These are phyloP conservation scores for Claviceps sp. DNA, from an alignment of 2,329 filamentous ascomycete genomes.

Conservation along the genomic window DNA sequence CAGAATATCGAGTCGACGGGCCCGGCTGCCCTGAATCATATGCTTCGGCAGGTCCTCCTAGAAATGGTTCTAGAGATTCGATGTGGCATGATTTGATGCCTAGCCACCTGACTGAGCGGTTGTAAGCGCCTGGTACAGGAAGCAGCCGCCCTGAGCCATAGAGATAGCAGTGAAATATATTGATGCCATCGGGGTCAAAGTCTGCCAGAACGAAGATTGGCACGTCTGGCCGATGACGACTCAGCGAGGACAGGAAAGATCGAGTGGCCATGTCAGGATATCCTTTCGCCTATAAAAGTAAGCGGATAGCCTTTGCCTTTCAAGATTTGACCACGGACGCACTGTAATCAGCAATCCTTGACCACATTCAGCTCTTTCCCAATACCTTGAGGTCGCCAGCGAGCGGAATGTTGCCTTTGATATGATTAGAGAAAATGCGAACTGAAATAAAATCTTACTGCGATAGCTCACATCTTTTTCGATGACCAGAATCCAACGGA, in stretches of 20 bases:
- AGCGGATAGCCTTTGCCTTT: neutral
- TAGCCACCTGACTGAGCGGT: conserved; percentile 48
- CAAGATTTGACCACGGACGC: neutral
- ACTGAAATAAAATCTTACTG: neutral
- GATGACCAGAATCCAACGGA: conserved; percentile 57
- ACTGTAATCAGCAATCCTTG: conserved; percentile 59
- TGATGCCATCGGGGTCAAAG: conserved; percentile 63
- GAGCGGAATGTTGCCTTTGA: conserved; percentile 61
- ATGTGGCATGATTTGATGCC: conserved; percentile 40
- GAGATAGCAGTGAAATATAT: conserved; percentile 62
- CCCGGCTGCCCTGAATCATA: neutral
- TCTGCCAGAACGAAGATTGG: conserved; percentile 56
- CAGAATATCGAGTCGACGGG: neutral
- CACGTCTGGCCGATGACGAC: conserved; percentile 31
- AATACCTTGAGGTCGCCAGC: conserved; percentile 43
- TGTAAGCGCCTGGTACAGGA: conserved; percentile 41
- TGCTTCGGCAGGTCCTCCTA: neutral
- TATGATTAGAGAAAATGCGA: neutral
- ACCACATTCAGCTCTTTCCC: conserved; percentile 32
- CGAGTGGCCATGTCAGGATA: conserved; percentile 66
- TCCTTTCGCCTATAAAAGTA: conserved; percentile 52
- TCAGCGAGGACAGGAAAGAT: conserved; percentile 45
- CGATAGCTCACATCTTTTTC: conserved; percentile 55
- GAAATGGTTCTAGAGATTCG: conserved; percentile 6
- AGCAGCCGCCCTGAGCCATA: conserved; percentile 49